phyloP scores from a whole-genome alignment of 192 early-diverging fungal species.

The Mortierella claussenii region DNA sequence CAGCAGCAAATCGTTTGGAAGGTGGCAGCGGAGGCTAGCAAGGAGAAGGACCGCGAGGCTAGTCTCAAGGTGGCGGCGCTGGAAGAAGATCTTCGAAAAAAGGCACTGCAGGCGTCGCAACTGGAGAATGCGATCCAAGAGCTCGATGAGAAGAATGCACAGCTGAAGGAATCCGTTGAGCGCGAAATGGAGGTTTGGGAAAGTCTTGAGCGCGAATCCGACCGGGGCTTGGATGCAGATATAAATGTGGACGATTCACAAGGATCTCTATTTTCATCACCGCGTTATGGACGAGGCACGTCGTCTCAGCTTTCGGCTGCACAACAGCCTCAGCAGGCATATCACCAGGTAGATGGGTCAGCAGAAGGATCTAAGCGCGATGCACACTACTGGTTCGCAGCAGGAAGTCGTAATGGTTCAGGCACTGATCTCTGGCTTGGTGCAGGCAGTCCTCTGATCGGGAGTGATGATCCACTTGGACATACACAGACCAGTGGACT shows the following conservation, averaged over 20 bases:
- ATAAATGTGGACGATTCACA: background rate
- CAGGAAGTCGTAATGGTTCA: background rate
- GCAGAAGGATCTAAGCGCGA: constrained; percentile 3
- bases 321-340: too few relatives aligned
- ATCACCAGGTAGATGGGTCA: background rate
- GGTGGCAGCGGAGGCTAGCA: constrained; percentile 42
- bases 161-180: constrained; percentile 25
- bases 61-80: constrained; percentile 10
- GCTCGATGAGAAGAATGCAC: constrained; percentile 8
- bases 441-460: background rate
- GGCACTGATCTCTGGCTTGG: background rate
- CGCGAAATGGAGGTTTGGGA: constrained; percentile 41
- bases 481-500: background rate
- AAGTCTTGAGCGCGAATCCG: constrained; percentile 28
- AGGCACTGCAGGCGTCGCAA: constrained; percentile 4
- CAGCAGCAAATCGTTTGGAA: constrained; percentile 49
- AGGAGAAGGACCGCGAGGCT: constrained; percentile 39
- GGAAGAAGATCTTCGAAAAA: constrained; percentile 32
- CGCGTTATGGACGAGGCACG: too few relatives aligned
- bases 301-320: too few relatives aligned
- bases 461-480: too few relatives aligned
- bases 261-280: too few relatives aligned
- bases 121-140: constrained; percentile 13
- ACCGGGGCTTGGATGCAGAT: background rate
- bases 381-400: constrained; percentile 6